A percentile compares a stretch with the other conserved stretches of the same genome.
phyloP scores from a whole-genome alignment of 306 rosid species.

The Ammopiptanthus mongolicus region DNA sequence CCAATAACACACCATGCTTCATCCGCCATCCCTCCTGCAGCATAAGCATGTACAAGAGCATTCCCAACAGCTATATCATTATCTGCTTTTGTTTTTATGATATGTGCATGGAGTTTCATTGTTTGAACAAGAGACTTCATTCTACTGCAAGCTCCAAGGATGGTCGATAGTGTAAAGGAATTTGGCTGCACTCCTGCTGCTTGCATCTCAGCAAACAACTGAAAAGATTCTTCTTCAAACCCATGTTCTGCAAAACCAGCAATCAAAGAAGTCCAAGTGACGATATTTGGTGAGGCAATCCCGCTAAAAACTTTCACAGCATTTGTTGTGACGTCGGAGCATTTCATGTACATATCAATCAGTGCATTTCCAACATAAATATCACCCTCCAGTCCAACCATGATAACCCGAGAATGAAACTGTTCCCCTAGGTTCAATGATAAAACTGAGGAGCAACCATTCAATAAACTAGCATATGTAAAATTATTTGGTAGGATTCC shows the following conservation, averaged over 20 bases:
- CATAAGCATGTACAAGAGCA: conserved; percentile 74
- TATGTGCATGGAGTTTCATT: conserved; percentile 45
- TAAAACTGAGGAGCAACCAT: conserved; percentile 42
- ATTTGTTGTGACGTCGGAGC: conserved; percentile 34
- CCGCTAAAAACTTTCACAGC: conserved; percentile 45
- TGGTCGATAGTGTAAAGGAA: conserved; percentile 45
- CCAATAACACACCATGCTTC: conserved; percentile 47
- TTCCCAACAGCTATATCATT: conserved; percentile 47
- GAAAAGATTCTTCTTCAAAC: conserved; percentile 43
- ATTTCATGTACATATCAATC: conserved; percentile 66
- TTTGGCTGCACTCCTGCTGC: conserved; percentile 53
- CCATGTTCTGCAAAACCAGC: conserved; percentile 57
- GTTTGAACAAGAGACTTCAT: conserved; percentile 36
- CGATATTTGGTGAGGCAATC: conserved; percentile 44
- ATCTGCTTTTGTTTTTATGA: conserved; percentile 44
- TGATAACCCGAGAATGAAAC: conserved; percentile 44
- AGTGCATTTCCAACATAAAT: conserved; percentile 50
- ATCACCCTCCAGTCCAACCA: conserved; percentile 53
- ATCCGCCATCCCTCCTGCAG: conserved; percentile 41
- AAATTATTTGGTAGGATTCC: conserved; percentile 50
- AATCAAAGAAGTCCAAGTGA: conserved; percentile 71
- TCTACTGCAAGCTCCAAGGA: conserved; percentile 47
- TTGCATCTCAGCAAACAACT: conserved; percentile 47
- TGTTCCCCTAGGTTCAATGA: conserved; percentile 52
- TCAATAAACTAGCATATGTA: conserved; percentile 48